Percentiles rank a stretch among this genome's conserved stretches.
phyloP scores from a whole-genome alignment of 495 filamentous ascomycete genomes.

The Neurospora sp. region DNA sequence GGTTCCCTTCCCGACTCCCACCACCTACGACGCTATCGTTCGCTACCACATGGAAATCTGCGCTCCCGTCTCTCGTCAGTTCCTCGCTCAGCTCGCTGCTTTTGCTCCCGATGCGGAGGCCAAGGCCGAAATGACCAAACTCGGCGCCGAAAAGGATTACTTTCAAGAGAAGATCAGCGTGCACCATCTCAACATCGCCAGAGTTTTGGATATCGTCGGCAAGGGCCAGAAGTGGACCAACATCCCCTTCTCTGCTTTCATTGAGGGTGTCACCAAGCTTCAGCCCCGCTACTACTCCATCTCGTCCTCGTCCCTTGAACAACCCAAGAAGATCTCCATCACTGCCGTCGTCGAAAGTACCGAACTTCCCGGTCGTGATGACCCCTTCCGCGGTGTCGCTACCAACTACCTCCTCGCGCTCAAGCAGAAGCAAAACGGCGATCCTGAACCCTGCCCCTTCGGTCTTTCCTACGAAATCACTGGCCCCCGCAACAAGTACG shows the following conservation, averaged over 20 bases:
- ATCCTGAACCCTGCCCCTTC: conserved; percentile 73
- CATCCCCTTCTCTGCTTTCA: conserved; percentile 88
- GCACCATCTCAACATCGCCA: conserved; percentile 81
- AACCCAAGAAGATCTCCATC: conserved; percentile 87
- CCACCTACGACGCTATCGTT: conserved; percentile 86
- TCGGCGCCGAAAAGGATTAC: conserved; percentile 90
- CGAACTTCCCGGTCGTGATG: conserved; percentile 61
- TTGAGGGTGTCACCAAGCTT: conserved; percentile 88
- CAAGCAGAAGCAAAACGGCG: conserved; percentile 94
- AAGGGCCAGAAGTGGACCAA: conserved; percentile 62
- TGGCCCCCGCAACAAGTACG: conserved; percentile 92
- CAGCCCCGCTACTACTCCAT: conserved; percentile 99
- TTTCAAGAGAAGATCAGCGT: conserved; percentile 81
- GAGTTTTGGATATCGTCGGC: conserved; percentile 68
- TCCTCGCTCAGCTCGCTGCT: conserved; percentile 72
- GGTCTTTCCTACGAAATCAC: conserved; percentile 81
- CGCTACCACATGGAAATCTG: conserved; percentile 98
- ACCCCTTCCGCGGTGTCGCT: conserved; percentile 86
- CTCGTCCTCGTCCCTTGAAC: conserved; percentile 88
- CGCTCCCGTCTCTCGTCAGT: conserved; percentile 92
- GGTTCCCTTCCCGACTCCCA: conserved; percentile 94
- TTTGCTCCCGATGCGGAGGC: conserved; percentile 79
- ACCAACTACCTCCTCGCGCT: conserved; percentile 96
- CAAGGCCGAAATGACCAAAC: conserved; percentile 78
- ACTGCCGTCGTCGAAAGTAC: conserved; percentile 90